A percentile compares a stretch with the other conserved stretches of the same genome.
Conservation (phyloP, 2,329 filamentous ascomycete genomes). For the Aspergillus sp. region DNA sequence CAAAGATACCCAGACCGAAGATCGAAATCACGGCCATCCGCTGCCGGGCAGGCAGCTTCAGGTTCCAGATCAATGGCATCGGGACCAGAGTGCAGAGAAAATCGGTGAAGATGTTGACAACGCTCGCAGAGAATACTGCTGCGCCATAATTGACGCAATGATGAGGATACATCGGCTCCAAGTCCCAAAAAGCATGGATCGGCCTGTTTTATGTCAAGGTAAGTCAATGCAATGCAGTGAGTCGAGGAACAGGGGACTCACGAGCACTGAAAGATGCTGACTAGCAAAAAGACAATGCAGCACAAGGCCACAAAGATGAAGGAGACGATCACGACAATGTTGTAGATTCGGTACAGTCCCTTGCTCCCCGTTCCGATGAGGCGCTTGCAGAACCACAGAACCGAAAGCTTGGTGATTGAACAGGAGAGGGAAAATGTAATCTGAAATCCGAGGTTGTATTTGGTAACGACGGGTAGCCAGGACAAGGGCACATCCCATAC, state of each 20-base stretch:
- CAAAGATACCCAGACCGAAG: conserved; percentile 40
- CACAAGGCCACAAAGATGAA: conserved; percentile 37
- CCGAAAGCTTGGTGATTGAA: conserved; percentile 40
- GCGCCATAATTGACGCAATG: conserved; percentile 32
- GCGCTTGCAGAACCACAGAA: conserved; percentile 41
- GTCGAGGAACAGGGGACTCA: conserved; percentile 25
- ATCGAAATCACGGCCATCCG: conserved; percentile 41
- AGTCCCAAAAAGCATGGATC: conserved; percentile 36
- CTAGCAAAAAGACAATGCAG: conserved; percentile 32
- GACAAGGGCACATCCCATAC: conserved; percentile 42
- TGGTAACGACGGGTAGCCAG: conserved; percentile 33
- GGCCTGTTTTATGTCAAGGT: conserved; percentile 24
- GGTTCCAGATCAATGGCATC: conserved; percentile 44
- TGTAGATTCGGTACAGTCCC: conserved; percentile 29
- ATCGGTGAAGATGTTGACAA: conserved; percentile 43
- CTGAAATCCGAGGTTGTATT: conserved; percentile 40
- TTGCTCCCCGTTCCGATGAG: conserved; percentile 33
- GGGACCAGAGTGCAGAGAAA: conserved; percentile 39
- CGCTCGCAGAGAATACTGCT: conserved; percentile 37
- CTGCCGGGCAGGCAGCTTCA: conserved; percentile 39
- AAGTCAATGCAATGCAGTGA: neutral
- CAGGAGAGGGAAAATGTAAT: conserved; percentile 40
- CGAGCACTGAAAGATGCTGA: conserved; percentile 45
- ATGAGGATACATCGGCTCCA: conserved; percentile 27
- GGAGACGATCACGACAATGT: conserved; percentile 21